phyloP scores from a whole-genome alignment of 441 rosid genomes.

The Flueggea neowawraea region DNA sequence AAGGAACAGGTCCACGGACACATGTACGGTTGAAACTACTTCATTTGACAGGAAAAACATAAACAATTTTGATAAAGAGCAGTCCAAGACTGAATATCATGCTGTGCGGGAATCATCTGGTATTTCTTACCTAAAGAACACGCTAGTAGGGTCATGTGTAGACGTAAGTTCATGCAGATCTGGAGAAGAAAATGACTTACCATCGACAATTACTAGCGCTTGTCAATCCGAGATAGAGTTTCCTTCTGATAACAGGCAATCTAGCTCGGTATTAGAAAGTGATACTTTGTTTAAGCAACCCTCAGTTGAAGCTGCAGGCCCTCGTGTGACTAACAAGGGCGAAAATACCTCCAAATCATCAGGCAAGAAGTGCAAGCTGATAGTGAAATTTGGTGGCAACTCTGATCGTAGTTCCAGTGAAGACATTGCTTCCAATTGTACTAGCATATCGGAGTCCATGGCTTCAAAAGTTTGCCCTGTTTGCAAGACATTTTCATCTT shows the following conservation, averaged over 20 bases:
- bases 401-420: slow-evolving; percentile 57
- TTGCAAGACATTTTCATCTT: slow-evolving; percentile 92
- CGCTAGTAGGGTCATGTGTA: slow-evolving; percentile 26
- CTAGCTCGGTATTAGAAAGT: slow-evolving; percentile 31
- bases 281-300: slow-evolving; percentile 23
- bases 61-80: slow-evolving; percentile 25
- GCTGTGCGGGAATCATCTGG: slow-evolving; percentile 23
- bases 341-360: slow-evolving; percentile 32
- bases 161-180: slow-evolving; percentile 48
- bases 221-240: slow-evolving; percentile 55
- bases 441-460: slow-evolving; percentile 71
- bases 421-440: slow-evolving; percentile 60
- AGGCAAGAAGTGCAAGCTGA: slow-evolving; percentile 69
- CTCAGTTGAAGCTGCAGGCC: slow-evolving; percentile 28
- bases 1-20: slow-evolving; percentile 36
- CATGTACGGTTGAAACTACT: slow-evolving; percentile 32
- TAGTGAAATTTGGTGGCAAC: slow-evolving; percentile 63
- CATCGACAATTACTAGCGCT: slow-evolving; percentile 46
- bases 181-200: slow-evolving; percentile 56
- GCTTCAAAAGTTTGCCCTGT: slow-evolving; percentile 96
- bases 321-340: slow-evolving; percentile 30
- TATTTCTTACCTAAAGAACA: slow-evolving; percentile 25
- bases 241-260: slow-evolving; percentile 31
- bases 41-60: slow-evolving; percentile 26
- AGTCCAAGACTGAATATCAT: slow-evolving; percentile 22